These are phyloP conservation scores for Exophiala sideris DNA, from an alignment of 2,329 filamentous ascomycete genomes.

Conservation along the genomic window DNA sequence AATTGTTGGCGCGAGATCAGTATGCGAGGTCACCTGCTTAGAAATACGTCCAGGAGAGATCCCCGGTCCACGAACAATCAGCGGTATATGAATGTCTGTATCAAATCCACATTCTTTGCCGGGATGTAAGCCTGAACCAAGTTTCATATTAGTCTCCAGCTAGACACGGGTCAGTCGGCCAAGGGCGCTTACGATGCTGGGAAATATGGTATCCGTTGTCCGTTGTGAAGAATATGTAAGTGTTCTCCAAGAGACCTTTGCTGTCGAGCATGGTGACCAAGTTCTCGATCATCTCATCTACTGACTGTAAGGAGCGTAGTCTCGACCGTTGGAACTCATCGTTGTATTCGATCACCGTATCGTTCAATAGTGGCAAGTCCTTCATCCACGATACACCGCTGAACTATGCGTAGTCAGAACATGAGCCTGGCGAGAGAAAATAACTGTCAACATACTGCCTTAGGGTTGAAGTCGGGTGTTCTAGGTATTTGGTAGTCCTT, in stretches of 20 bases:
- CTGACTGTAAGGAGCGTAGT: slow-evolving; percentile 49
- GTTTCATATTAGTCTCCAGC: too few species aligned
- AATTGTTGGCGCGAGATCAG: slow-evolving; percentile 62
- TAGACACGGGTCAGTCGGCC: too few species aligned
- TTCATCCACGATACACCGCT: slow-evolving; percentile 48
- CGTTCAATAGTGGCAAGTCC: slow-evolving; percentile 43
- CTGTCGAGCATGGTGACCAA: slow-evolving; percentile 43
- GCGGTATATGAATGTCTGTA: slow-evolving; percentile 58
- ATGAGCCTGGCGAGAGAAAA: neutral
- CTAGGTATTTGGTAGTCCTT: slow-evolving; percentile 57
- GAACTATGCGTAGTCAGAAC: slow-evolving; percentile 29
- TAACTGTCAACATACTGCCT: slow-evolving; percentile 40
- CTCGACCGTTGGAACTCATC: slow-evolving; percentile 52
- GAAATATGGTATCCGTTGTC: slow-evolving; percentile 61
- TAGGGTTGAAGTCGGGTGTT: slow-evolving; percentile 64
- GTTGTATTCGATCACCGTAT: slow-evolving; percentile 48
- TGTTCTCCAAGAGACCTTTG: slow-evolving; percentile 47
- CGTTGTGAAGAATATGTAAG: slow-evolving; percentile 59
- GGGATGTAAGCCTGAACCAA: slow-evolving; percentile 40
- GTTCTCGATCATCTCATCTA: slow-evolving; percentile 52
- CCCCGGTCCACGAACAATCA: slow-evolving; percentile 58
- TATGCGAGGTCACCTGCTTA: slow-evolving; percentile 57
- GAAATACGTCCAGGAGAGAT: slow-evolving; percentile 43
- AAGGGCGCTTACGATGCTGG: slow-evolving; percentile 45
- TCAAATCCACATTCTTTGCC: slow-evolving; percentile 59